Conservation (phyloP, 2,329 filamentous ascomycete species). For the Cladorrhinum sp. region DNA sequence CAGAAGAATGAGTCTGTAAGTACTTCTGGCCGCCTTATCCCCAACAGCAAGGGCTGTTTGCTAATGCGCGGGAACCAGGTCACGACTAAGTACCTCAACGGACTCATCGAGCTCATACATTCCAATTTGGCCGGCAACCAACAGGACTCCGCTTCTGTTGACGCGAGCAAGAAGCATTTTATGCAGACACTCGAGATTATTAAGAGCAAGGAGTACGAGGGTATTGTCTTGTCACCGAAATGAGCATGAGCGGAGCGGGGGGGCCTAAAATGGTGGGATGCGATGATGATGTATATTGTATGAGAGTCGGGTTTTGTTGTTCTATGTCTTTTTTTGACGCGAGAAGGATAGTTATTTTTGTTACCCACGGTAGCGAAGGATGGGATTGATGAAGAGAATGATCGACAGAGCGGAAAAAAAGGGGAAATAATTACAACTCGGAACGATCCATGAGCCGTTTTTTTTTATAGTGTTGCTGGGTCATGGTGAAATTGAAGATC, state of each 20-base stretch:
- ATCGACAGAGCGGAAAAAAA: not conserved
- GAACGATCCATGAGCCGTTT: too few species aligned
- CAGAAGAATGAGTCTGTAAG: constrained; percentile 92
- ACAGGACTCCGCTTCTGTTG: constrained; percentile 75
- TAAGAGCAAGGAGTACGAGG: constrained; percentile 85
- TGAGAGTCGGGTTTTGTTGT: not conserved
- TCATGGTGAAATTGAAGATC: too few species aligned
- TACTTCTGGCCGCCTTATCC: constrained; percentile 5
- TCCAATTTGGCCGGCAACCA: constrained; percentile 88
- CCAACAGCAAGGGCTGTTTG: not conserved
- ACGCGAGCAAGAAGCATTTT: constrained; percentile 91
- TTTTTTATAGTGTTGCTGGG: too few species aligned
- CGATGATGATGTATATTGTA: not conserved
- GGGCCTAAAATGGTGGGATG: too few species aligned
- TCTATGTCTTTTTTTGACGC: not conserved
- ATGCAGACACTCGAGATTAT: constrained; percentile 94
- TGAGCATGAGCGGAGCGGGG: constrained; percentile 20
- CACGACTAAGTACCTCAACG: constrained; percentile 96
- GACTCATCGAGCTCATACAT: constrained; percentile 95
- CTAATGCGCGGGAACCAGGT: constrained; percentile 45
- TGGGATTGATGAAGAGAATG: constrained; percentile 1
- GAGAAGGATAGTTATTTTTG: not conserved
- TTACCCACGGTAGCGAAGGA: not conserved
- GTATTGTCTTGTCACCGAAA: constrained; percentile 69
- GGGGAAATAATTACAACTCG: too few species aligned